A percentile compares a stretch with the other conserved stretches of the same genome.
Conservation (phyloP, 345 rosid species). For the Syzygium jambos region DNA sequence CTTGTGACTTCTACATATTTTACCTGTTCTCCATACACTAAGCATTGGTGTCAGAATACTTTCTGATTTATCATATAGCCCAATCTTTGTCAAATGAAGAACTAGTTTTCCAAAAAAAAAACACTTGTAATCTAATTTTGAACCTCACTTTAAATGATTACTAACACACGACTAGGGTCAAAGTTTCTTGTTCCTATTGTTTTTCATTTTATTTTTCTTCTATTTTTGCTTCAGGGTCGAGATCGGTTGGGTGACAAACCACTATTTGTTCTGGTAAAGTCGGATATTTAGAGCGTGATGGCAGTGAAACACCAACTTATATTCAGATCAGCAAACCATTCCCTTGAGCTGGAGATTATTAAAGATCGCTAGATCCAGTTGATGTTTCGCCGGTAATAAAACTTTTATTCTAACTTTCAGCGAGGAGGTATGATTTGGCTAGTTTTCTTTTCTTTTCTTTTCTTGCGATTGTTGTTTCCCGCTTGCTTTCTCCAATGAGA, state of each 20-base stretch:
- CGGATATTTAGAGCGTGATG: constrained; percentile 9
- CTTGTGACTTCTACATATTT: background rate
- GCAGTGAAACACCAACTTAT: background rate
- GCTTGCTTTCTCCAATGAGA: background rate
- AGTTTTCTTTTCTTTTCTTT: background rate
- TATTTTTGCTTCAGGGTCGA: constrained; percentile 50
- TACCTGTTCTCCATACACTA: background rate
- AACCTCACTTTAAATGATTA: background rate
- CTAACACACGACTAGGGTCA: background rate
- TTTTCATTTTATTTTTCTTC: background rate
- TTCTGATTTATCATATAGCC: background rate
- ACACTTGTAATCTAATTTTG: background rate
- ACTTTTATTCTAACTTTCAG: background rate
- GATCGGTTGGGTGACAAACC: constrained; percentile 72
- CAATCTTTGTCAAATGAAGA: background rate
- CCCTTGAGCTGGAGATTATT: background rate
- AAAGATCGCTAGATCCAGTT: background rate
- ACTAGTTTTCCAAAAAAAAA: background rate
- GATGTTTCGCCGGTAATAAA: background rate
- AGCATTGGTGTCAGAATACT: background rate
- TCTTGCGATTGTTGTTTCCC: background rate
- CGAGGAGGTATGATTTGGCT: background rate
- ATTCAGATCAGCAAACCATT: background rate
- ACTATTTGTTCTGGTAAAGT: constrained; percentile 64
- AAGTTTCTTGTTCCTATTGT: background rate